Conservation (phyloP, 2,329 filamentous ascomycete species). For the Penicillium olsonii region DNA sequence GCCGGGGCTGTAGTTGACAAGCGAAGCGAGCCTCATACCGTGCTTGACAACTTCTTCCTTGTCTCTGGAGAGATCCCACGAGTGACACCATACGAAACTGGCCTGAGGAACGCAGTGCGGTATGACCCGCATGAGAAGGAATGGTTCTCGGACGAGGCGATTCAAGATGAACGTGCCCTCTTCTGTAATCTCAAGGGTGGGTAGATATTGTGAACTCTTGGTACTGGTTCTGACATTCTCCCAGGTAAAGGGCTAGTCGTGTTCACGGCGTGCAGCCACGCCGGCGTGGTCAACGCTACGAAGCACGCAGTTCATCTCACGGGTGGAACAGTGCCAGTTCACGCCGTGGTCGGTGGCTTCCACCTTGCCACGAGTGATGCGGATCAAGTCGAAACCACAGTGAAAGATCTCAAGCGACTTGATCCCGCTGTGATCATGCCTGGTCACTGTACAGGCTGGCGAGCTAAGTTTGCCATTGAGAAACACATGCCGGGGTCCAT, state of each 20-base stretch:
- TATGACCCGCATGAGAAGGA: slow-evolving; percentile 41
- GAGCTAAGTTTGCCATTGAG: slow-evolving; percentile 56
- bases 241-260: slow-evolving; percentile 55
- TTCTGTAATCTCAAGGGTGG: slow-evolving; percentile 55
- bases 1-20: slow-evolving; percentile 46
- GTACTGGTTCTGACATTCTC: not conserved
- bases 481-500: slow-evolving; percentile 52
- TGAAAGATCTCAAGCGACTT: slow-evolving; percentile 51
- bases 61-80: slow-evolving; percentile 58
- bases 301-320: slow-evolving; percentile 48
- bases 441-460: slow-evolving; percentile 59
- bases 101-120: slow-evolving; percentile 49
- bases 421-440: slow-evolving; percentile 54
- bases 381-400: slow-evolving; percentile 46
- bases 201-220: not conserved
- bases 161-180: slow-evolving; percentile 56
- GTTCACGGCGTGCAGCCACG: slow-evolving; percentile 59
- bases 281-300: slow-evolving; percentile 56
- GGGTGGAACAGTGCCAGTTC: slow-evolving; percentile 41
- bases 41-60: slow-evolving; percentile 54
- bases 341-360: slow-evolving; percentile 57
- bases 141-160: slow-evolving; percentile 54
- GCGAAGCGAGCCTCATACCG: slow-evolving; percentile 44
- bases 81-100: slow-evolving; percentile 52
- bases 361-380: slow-evolving; percentile 53